Evolutionary conservation across 2,329 filamentous ascomycete genomes (phyloP).

Genomic region (Botrytis hyacinthi): DNA sequence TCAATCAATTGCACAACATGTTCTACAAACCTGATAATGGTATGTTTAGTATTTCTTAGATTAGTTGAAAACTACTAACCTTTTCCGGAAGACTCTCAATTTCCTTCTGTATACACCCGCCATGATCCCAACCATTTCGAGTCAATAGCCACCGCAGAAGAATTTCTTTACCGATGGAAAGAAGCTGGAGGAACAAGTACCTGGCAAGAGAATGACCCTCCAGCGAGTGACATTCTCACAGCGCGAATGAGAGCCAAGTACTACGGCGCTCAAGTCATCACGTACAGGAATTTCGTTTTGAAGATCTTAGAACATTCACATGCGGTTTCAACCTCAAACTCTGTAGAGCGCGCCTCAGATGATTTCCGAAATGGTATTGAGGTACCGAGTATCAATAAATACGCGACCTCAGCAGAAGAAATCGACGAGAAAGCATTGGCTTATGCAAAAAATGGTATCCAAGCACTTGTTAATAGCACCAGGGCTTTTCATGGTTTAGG

Average conservation of each 20-base stretch:
- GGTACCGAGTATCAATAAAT: constrained; percentile 41
- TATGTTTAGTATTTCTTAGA: constrained; percentile 34
- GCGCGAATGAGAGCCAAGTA: constrained; percentile 90
- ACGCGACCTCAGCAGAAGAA: constrained; percentile 39
- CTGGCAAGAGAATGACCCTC: constrained; percentile 60
- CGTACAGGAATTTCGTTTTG: constrained; percentile 72
- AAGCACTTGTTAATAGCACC: constrained; percentile 80
- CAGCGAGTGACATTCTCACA: constrained; percentile 72
- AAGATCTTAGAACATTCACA: constrained; percentile 49
- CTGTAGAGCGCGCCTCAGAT: constrained; percentile 26
- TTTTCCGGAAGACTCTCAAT: constrained; percentile 30
- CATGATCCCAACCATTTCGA: constrained; percentile 41
- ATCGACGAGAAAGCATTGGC: constrained; percentile 49
- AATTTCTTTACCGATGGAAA: constrained; percentile 11
- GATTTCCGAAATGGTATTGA: constrained; percentile 31
- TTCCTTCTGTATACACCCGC: constrained; percentile 25
- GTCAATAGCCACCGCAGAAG: constrained; percentile 48
- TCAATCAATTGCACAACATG: constrained; percentile 59
- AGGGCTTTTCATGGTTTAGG: constrained; percentile 69
- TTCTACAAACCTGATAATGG: constrained; percentile 37
- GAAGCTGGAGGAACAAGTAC: constrained; percentile 38
- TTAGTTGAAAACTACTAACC: constrained; percentile 48
- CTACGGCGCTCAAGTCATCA: constrained; percentile 88
- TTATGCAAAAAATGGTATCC: constrained; percentile 51
- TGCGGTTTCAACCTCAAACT: constrained; percentile 22